phyloP scores from a whole-genome alignment of 768 basidiomycete species.

The Kockovaella imperatae region DNA sequence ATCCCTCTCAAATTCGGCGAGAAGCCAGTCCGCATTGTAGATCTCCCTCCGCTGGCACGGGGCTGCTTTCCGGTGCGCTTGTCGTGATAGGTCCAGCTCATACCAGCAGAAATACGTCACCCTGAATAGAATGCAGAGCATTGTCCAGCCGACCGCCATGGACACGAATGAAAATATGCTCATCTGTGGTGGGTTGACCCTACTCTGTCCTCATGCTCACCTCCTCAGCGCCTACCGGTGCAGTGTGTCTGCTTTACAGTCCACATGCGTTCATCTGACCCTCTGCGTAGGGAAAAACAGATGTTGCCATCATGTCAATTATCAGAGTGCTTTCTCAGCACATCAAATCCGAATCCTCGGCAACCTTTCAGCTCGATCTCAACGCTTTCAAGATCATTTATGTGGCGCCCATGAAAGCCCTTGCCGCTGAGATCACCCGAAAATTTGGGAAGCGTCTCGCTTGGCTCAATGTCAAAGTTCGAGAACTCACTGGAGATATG shows the following conservation, averaged over 20 bases:
- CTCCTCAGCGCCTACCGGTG: conserved; percentile 82
- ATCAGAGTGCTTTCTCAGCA: conserved; percentile 79
- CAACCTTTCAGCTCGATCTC: conserved; percentile 52
- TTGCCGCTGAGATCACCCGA: conserved; percentile 88
- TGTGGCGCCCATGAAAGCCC: conserved; percentile 97
- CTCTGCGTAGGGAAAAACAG: conserved; percentile 81
- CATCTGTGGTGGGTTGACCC: conserved; percentile 59
- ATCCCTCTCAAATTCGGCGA: conserved; percentile 68
- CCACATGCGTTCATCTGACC: not conserved
- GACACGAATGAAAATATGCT: conserved; percentile 94
- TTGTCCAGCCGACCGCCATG: conserved; percentile 88
- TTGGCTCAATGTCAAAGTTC: conserved; percentile 78
- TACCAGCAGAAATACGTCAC: conserved; percentile 64
- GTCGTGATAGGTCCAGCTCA: not conserved
- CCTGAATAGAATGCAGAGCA: conserved; percentile 90
- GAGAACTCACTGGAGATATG: conserved; percentile 97
- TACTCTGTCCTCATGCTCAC: not conserved
- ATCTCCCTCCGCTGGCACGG: conserved; percentile 66
- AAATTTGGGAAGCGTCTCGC: conserved; percentile 82
- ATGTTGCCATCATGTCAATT: conserved; percentile 89
- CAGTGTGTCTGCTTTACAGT: conserved; percentile 53
- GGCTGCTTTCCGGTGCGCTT: conserved; percentile 72
- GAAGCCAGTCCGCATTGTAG: conserved; percentile 59
- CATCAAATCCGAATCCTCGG: conserved; percentile 27
- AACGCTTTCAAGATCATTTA: conserved; percentile 93